phyloP scores from a whole-genome alignment of 768 basidiomycete genomes.

The Phylloporus arenicola region DNA sequence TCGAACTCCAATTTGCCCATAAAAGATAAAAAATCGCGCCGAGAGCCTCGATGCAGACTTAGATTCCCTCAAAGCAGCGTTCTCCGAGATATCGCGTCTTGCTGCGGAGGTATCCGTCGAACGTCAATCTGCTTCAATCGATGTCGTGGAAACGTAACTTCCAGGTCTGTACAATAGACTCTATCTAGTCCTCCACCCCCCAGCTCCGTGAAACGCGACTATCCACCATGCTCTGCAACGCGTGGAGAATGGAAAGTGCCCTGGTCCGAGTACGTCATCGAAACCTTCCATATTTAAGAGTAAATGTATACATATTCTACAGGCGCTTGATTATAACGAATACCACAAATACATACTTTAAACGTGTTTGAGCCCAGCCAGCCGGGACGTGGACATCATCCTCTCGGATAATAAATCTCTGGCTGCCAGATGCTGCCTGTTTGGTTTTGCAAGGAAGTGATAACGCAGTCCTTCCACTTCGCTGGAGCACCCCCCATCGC shows the following conservation, averaged over 20 bases:
- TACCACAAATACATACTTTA: constrained; percentile 6
- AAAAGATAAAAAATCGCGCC: constrained; percentile 81
- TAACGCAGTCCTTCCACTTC: constrained; percentile 30
- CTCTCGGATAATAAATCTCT: constrained; percentile 33
- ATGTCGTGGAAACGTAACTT: neutral
- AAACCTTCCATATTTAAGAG: constrained; percentile 1
- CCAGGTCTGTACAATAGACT: neutral
- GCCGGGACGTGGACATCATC: constrained; percentile 1
- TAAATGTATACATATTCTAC: constrained; percentile 1
- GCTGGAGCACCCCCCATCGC: constrained; percentile 12
- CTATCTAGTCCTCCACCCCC: neutral
- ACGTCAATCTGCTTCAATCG: constrained; percentile 5
- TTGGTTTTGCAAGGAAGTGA: constrained; percentile 37
- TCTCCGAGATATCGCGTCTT: constrained; percentile 82
- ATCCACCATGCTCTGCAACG: too few relatives aligned
- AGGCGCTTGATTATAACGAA: constrained; percentile 12
- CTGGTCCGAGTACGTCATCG: constrained; percentile 2
- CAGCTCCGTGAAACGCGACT: neutral
- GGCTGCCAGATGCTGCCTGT: constrained; percentile 41
- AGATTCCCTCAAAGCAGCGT: constrained; percentile 72
- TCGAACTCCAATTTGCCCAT: neutral
- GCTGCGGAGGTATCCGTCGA: constrained; percentile 62
- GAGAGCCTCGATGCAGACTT: constrained; percentile 82
- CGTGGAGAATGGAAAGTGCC: neutral
- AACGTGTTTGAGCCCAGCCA: neutral